These are phyloP conservation scores for Bipolaris bicolor DNA, from an alignment of 2,329 filamentous ascomycete species.

Conservation along the genomic window DNA sequence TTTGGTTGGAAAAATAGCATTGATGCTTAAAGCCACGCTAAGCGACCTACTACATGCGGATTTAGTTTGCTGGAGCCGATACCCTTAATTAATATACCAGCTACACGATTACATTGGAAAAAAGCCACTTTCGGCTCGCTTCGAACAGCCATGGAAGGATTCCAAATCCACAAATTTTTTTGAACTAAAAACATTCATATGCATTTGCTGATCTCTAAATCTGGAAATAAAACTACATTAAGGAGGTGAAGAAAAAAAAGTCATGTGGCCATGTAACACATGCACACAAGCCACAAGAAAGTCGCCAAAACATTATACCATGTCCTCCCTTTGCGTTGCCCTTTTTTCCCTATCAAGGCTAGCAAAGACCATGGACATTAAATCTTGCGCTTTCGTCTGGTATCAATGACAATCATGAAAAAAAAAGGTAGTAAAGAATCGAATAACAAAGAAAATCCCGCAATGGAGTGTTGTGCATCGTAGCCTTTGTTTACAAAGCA, in stretches of 20 bases:
- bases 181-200: not conserved
- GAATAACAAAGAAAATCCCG: conserved; percentile 19
- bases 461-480: conserved; percentile 1
- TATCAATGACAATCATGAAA: conserved; percentile 25
- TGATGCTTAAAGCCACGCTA: not conserved
- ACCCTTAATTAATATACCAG: not conserved
- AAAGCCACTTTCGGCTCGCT: not conserved
- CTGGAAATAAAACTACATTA: conserved; percentile 15
- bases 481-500: conserved; percentile 28
- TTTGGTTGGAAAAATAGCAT: not conserved
- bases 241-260: not conserved
- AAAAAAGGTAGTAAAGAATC: not conserved
- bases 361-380: not conserved
- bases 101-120: not conserved
- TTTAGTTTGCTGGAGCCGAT: not conserved
- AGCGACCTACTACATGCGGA: not conserved
- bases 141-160: not conserved
- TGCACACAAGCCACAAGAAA: conserved; percentile 2
- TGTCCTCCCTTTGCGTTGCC: not conserved
- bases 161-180: not conserved
- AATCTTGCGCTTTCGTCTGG: conserved; percentile 18
- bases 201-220: not conserved
- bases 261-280: conserved; percentile 7
- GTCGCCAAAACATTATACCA: conserved; percentile 4
- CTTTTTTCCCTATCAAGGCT: not conserved